Conservation (phyloP, 495 filamentous ascomycete species). For the Aspergillus homomorphus region DNA sequence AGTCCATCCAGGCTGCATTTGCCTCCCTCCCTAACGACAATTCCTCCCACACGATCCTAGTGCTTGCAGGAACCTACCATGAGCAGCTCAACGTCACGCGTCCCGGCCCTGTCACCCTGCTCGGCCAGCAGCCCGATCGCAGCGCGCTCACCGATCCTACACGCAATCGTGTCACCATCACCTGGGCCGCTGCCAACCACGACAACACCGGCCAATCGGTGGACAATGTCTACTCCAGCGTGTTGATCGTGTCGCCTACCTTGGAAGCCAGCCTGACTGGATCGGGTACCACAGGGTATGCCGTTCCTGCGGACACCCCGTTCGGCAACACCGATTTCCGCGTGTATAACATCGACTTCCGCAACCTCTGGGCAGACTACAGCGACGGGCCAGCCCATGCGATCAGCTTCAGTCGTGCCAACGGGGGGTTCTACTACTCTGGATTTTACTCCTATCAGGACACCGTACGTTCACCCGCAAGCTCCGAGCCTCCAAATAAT, state of each 20-base stretch:
- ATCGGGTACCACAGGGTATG: slow-evolving; percentile 52
- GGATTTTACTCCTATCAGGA: slow-evolving; percentile 60
- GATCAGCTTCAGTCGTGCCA: slow-evolving; percentile 52
- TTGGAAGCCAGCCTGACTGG: slow-evolving; percentile 55
- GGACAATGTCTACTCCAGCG: slow-evolving; percentile 58
- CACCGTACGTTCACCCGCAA: slow-evolving; percentile 36
- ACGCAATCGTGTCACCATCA: slow-evolving; percentile 48
- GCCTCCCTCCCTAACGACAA: slow-evolving; percentile 51
- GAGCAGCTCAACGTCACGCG: slow-evolving; percentile 62
- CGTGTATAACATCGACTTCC: slow-evolving; percentile 58
- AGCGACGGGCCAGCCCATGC: slow-evolving; percentile 53
- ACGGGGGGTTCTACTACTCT: slow-evolving; percentile 58
- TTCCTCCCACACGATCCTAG: slow-evolving; percentile 49
- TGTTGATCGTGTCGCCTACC: slow-evolving; percentile 54
- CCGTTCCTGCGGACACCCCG: slow-evolving; percentile 54
- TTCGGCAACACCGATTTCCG: slow-evolving; percentile 57
- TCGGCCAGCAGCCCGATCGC: slow-evolving; percentile 52
- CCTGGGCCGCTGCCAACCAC: slow-evolving; percentile 47
- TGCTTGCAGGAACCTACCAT: slow-evolving; percentile 52
- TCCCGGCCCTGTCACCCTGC: slow-evolving; percentile 50
- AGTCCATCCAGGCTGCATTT: slow-evolving; percentile 51
- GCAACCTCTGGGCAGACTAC: slow-evolving; percentile 53
- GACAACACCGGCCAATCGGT: slow-evolving; percentile 37
- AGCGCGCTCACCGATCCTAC: slow-evolving; percentile 28
- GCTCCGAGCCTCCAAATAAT: not conserved